These are phyloP conservation scores for Fonsecaea monophora DNA, from an alignment of 2,329 filamentous ascomycete genomes.

Conservation along the genomic window DNA sequence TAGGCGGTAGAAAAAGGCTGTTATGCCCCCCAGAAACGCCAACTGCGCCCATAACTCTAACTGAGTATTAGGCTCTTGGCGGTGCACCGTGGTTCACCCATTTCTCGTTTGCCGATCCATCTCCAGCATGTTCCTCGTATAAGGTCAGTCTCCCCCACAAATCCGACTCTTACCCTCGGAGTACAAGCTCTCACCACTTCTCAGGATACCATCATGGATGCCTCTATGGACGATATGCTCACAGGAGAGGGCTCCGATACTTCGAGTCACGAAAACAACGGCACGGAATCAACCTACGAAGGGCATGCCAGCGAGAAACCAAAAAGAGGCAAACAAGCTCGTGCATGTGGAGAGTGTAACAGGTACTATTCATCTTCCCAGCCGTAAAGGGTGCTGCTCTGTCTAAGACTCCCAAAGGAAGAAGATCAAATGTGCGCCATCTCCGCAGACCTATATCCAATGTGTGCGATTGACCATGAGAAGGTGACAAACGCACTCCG, in stretches of 20 bases:
- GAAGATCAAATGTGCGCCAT: slow-evolving; percentile 7
- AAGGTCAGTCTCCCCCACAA: neutral
- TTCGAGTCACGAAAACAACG: slow-evolving; percentile 1
- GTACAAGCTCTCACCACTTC: neutral
- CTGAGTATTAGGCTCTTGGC: neutral
- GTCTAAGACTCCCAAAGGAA: neutral
- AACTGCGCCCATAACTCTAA: neutral
- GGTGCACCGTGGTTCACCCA: neutral
- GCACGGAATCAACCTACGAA: neutral
- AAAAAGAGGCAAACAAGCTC: slow-evolving; percentile 3
- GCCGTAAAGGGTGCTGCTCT: neutral
- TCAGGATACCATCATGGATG: neutral
- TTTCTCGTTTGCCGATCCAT: neutral
- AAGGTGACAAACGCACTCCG: slow-evolving; percentile 9
- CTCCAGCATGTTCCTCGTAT: neutral
- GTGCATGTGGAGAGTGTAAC: slow-evolving; percentile 8
- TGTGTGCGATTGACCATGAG: neutral
- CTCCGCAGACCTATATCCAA: neutral
- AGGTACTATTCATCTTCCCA: neutral
- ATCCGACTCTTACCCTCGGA: neutral
- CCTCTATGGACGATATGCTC: slow-evolving; percentile 5
- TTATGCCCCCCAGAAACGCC: neutral
- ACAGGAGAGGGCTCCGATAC: slow-evolving; percentile 1
- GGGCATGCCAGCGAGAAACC: neutral
- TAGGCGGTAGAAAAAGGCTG: neutral